Evolutionary conservation across 768 basidiomycete species (phyloP).

Genomic region (Erythrobasidium yunnanense): DNA sequence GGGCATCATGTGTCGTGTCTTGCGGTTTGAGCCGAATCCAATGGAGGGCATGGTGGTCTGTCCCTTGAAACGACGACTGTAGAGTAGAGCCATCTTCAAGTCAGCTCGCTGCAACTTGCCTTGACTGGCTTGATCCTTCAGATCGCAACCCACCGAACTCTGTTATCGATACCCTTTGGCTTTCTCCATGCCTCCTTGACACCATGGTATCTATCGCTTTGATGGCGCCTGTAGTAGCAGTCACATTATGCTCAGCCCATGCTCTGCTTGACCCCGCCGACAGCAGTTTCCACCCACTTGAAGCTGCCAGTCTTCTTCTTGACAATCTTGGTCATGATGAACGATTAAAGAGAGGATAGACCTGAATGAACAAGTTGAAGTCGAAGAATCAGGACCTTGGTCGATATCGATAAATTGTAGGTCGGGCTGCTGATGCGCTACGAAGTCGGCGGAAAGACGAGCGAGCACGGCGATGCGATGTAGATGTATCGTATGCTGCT

Average conservation of each 20-base stretch:
- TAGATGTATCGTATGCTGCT: too few species aligned
- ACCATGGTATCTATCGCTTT: constrained; percentile 1
- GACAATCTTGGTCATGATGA: neutral
- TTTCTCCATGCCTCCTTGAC: constrained; percentile 94
- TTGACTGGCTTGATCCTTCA: neutral
- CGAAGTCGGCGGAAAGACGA: too few species aligned
- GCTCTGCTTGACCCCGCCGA: neutral
- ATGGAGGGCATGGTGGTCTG: constrained; percentile 94
- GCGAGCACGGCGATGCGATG: too few species aligned
- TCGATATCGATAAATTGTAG: too few species aligned
- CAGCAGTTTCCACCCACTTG: neutral
- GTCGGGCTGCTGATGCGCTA: too few species aligned
- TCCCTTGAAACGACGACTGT: constrained; percentile 52
- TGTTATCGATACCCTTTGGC: constrained; percentile 99
- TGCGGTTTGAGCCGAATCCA: constrained; percentile 84
- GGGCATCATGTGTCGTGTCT: constrained; percentile 91
- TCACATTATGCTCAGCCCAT: neutral
- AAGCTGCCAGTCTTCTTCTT: neutral
- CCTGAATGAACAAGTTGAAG: too few species aligned
- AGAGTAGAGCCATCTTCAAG: neutral
- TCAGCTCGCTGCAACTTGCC: neutral
- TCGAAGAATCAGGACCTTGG: too few species aligned
- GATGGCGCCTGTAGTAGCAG: too few species aligned
- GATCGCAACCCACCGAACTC: constrained; percentile 61
- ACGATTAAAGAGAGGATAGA: neutral